Percentiles rank a stretch among this genome's conserved stretches.
Conservation (phyloP, 306 rosid genomes). For the Medicago truncatula region MtrunA17r5.0-ANR NC_053048.1:54596501-54597000, state of each 20-base stretch:
- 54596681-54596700: constrained; percentile 93
- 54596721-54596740: constrained; percentile 95
- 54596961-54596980: constrained; percentile 99
- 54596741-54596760: constrained; percentile 67
- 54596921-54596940: constrained; percentile 98
- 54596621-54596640: constrained; percentile 99
- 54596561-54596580: constrained; percentile 77
- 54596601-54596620: constrained; percentile 92
- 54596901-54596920: constrained; percentile 95
- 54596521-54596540: constrained; percentile 87
- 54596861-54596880: constrained; percentile 97
- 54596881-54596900: constrained; percentile 91
- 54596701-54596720: constrained; percentile 84
- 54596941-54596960: constrained; percentile 98
- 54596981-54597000: constrained; percentile 94
- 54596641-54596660: constrained; percentile 89
- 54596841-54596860: constrained; percentile 84
- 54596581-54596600: constrained; percentile 82
- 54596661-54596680: constrained; percentile 97
- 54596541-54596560: constrained; percentile 99
- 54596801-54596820: constrained; percentile 92
- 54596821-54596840: constrained; percentile 86
- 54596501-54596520: constrained; percentile 96
- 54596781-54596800: constrained; percentile 98
- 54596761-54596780: constrained; percentile 58